Evolutionary conservation across 768 basidiomycete genomes (phyloP).

Genomic region (Cyathus striatus): DNA sequence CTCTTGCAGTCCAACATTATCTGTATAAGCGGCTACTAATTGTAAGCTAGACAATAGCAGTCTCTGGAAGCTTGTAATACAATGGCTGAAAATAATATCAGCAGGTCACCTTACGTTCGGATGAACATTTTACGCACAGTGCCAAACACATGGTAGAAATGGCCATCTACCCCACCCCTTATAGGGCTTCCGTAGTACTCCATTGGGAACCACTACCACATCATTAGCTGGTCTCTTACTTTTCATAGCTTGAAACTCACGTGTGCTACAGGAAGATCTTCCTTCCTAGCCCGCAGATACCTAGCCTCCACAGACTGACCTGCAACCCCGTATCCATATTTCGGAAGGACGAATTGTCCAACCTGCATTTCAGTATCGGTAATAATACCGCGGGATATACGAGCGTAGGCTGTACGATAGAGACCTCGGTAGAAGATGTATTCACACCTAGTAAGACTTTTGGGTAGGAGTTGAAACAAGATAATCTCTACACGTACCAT

Average conservation of each 20-base stretch:
- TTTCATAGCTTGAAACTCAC: constrained; percentile 28
- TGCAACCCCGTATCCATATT: constrained; percentile 42
- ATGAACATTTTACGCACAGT: constrained; percentile 39
- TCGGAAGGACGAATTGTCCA: constrained; percentile 77
- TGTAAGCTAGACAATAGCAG: constrained; percentile 30
- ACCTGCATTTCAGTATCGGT: constrained; percentile 91
- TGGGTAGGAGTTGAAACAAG: neutral
- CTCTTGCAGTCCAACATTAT: no score
- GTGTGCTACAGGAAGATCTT: constrained; percentile 58
- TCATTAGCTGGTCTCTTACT: neutral
- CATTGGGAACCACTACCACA: constrained; percentile 68
- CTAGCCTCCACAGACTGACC: constrained; percentile 60
- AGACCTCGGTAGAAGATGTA: constrained; percentile 84
- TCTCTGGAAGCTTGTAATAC: constrained; percentile 47
- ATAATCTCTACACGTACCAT: constrained; percentile 41
- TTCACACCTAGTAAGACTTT: constrained; percentile 60
- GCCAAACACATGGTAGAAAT: constrained; percentile 74
- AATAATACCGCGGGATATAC: constrained; percentile 76
- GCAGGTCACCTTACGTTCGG: neutral
- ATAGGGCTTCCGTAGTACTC: constrained; percentile 55
- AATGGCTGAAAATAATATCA: constrained; percentile 38
- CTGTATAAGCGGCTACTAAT: no score
- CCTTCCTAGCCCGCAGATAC: constrained; percentile 64
- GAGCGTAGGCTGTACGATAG: constrained; percentile 76
- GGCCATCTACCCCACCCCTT: constrained; percentile 59